Percentiles rank a stretch among this genome's conserved stretches.
Evolutionary conservation across 2,329 filamentous ascomycete species (phyloP).

Genomic region (Phyllosticta paracitricarpa): DNA sequence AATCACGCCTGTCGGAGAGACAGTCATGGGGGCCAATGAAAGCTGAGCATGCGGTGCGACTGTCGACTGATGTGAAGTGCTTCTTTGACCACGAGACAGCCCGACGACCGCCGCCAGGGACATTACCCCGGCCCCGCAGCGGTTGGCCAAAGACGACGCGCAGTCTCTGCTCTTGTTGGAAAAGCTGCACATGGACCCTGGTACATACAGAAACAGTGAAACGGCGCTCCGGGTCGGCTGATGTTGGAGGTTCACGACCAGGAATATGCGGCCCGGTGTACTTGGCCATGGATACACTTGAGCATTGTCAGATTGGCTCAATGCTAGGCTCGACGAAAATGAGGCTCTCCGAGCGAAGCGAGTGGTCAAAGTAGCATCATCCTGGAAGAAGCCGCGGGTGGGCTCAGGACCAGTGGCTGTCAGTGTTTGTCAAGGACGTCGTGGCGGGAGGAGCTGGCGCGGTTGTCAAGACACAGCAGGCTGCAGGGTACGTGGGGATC

Average conservation of each 20-base stretch:
- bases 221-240: neutral
- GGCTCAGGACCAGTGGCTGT: conserved; percentile 3
- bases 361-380: neutral
- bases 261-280: neutral
- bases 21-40: neutral
- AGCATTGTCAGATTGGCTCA: conserved; percentile 1
- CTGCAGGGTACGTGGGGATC: neutral
- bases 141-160: neutral
- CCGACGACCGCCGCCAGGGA: conserved; percentile 5
- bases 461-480: neutral
- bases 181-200: neutral
- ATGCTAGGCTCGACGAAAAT: neutral
- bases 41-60: neutral
- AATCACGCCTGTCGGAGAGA: conserved; percentile 5
- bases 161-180: neutral
- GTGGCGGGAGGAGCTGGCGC: neutral
- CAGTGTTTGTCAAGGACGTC: neutral
- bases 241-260: neutral
- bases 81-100: conserved; percentile 5
- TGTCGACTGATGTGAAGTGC: conserved; percentile 2
- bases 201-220: conserved; percentile 1
- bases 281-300: neutral
- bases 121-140: neutral
- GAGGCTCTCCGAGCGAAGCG: conserved; percentile 4
- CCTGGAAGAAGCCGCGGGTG: neutral